phyloP scores from a whole-genome alignment of 129 eudicot species.

The Smallanthus sonchifolius region DNA sequence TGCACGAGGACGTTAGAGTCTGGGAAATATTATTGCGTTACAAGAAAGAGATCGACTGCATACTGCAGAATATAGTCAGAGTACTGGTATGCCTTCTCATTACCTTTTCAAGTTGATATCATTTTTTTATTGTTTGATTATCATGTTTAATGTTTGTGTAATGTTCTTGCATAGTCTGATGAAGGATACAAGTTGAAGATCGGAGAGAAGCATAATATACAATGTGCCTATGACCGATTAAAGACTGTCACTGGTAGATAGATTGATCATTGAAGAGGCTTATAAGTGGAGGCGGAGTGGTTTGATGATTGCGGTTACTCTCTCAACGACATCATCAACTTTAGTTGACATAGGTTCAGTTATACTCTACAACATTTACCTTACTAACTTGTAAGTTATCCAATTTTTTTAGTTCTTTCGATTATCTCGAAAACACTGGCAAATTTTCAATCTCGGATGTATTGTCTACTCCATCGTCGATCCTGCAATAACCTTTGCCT shows the following conservation, averaged over 20 bases:
- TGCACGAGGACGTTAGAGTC: slow-evolving; percentile 48
- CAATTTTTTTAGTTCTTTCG: not conserved
- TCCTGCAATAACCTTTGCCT: too few relatives aligned
- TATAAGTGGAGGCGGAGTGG: not conserved
- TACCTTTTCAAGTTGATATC: not conserved
- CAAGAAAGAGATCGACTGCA: slow-evolving; percentile 42
- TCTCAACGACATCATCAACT: not conserved
- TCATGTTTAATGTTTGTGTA: not conserved
- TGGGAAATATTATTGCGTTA: slow-evolving; percentile 32
- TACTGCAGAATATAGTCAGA: slow-evolving; percentile 38
- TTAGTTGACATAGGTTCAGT: not conserved
- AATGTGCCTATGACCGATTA: slow-evolving; percentile 46
- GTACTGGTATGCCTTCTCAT: slow-evolving; percentile 40
- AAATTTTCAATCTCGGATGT: too few relatives aligned
- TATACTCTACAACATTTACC: not conserved
- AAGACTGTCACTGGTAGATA: slow-evolving; percentile 30
- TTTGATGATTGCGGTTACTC: not conserved
- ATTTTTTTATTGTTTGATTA: not conserved
- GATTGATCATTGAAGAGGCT: not conserved
- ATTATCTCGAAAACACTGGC: not conserved
- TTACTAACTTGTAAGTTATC: not conserved
- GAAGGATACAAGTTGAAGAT: slow-evolving; percentile 38
- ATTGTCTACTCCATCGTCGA: too few relatives aligned
- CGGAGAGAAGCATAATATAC: slow-evolving; percentile 53
- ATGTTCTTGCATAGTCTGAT: slow-evolving; percentile 35